Conservation (phyloP, 2,329 filamentous ascomycete species). For the Aureobasidium musti region DNA sequence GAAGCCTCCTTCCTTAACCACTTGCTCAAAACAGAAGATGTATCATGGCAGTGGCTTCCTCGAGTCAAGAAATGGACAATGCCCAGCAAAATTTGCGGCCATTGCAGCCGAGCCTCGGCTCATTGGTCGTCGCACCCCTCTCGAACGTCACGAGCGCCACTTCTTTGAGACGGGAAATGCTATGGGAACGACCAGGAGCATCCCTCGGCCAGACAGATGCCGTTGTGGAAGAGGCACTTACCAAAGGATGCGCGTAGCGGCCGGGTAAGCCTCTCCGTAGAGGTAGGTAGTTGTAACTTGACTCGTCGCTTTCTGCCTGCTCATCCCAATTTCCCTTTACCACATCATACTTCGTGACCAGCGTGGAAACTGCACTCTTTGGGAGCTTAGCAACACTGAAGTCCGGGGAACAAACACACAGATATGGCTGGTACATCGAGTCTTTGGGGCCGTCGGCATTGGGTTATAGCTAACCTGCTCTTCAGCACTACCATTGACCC, state of each 20-base stretch:
- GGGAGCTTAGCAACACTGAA: background rate
- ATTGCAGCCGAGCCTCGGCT: conserved; percentile 20
- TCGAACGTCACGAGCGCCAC: background rate
- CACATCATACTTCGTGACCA: background rate
- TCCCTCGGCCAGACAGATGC: conserved; percentile 3
- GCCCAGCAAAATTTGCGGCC: background rate
- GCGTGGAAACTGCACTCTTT: background rate
- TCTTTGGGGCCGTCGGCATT: background rate
- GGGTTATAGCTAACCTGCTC: background rate
- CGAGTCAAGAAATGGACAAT: background rate
- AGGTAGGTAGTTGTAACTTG: background rate
- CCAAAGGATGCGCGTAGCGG: background rate
- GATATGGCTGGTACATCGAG: background rate
- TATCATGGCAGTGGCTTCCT: background rate
- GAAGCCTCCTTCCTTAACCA: too few species aligned
- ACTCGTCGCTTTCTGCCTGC: background rate
- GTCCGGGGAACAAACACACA: background rate
- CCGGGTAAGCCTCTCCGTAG: background rate
- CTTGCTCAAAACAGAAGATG: background rate
- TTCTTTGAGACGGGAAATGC: background rate
- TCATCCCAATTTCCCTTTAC: background rate
- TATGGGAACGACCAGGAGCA: background rate
- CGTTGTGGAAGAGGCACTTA: conserved; percentile 1
- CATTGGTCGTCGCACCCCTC: background rate
- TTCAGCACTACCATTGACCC: conserved; percentile 27